Base-by-base conservation (phyloP, 2,329 filamentous ascomycete genomes). In the Calonectria hongkongensis region DNA sequence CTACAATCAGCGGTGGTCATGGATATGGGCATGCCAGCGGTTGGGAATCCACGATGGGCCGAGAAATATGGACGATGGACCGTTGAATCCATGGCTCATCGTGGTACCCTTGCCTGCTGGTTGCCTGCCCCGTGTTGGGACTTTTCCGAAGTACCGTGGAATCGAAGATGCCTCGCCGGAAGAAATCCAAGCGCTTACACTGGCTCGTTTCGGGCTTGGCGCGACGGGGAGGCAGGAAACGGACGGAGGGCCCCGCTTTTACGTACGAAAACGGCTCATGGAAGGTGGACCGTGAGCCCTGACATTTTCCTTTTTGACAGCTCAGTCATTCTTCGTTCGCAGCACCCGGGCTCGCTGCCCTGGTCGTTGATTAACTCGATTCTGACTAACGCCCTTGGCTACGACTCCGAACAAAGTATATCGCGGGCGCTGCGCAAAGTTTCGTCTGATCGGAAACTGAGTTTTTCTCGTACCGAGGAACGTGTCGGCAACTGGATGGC, bases 191-290 rank as follows among this genome's bases (percentile, higher is more conserved):
- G 58, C 36, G 64, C 60, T 63, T 54, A 39, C 48, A 58, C 64
- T 73, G 64, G 36, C 39, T 63, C 47, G 64, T 58, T 51, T 63
- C 21, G 33, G 67, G 51, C 43, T 68, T 73, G 71, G 67, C 63
- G 60, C 43, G 67, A 66, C 48, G 64, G 65, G 72, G 58, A 76
- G 41, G 45, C 62, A 60, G 70, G 74, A 54, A 74, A 74, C 70
- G 56, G 72, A 69, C 68, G 43, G 51, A 66, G 28, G 67, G 60
- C 70, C 66, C 77, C 75, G 39, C 71, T 73, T 73, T 70, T 51
- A 63, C 58, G 47, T 68, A 63, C 66, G 54, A 72, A 72, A 75
- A 78, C 70, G 73, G 71, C 72, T 65, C 68, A 56, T 64, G 56
- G 71, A 28, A 67, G 56, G 48, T 58, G 47, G 63, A 58, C 50